Evolutionary conservation across 2,329 filamentous ascomycete genomes (phyloP).

Genomic region (Sporothrix brasiliensis): DNA sequence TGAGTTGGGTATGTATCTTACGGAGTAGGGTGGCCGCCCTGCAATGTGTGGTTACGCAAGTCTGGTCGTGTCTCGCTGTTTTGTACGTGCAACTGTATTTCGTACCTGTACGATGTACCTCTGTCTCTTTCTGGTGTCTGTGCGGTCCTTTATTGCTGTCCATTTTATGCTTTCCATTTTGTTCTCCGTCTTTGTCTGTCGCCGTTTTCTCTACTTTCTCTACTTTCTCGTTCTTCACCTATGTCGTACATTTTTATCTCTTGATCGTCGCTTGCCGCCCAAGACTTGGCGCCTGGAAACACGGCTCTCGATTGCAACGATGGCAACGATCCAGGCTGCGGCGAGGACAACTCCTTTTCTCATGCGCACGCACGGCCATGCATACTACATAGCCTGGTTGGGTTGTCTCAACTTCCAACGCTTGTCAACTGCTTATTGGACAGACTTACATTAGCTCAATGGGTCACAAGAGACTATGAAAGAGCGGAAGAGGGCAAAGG

Average conservation of each 20-base stretch:
- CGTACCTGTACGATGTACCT: no score
- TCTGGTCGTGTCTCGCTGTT: no score
- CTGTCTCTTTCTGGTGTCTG: no score
- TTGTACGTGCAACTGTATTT: no score
- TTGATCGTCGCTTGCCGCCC: not conserved
- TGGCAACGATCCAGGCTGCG: not conserved
- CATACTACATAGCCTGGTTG: not conserved
- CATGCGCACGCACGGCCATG: no score
- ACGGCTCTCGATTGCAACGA: not conserved
- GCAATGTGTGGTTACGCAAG: not conserved
- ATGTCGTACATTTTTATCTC: not conserved
- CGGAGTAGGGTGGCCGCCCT: not conserved
- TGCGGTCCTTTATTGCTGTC: no score
- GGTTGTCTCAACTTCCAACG: slow-evolving; percentile 4
- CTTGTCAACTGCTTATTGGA: slow-evolving; percentile 26
- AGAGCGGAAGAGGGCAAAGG: not conserved
- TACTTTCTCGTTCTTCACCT: not conserved
- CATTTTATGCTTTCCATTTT: no score
- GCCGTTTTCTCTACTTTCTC: not conserved
- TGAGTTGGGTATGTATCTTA: not conserved
- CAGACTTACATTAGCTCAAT: slow-evolving; percentile 1
- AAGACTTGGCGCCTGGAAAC: not conserved
- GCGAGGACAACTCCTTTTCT: not conserved
- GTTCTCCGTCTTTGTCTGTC: not conserved
- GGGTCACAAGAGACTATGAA: slow-evolving; percentile 12